A percentile compares a stretch with the other conserved stretches of the same genome.
Conservation (phyloP, 345 rosid genomes). For the Gynandropsis gynandra region DNA sequence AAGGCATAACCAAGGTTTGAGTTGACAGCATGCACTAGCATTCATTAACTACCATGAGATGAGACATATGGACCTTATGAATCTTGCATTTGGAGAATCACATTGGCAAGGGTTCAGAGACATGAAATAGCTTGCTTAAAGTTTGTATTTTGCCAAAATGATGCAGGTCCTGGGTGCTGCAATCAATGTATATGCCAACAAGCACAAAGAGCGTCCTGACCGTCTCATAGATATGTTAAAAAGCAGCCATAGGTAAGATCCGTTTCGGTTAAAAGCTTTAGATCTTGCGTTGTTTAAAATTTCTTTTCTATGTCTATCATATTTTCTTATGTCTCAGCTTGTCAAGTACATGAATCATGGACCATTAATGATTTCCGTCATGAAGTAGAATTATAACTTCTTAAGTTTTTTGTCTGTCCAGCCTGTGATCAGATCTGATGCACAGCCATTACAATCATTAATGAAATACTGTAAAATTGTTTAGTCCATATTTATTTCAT, state of each 20-base stretch:
- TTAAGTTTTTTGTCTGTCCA: no score
- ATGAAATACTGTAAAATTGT: no score
- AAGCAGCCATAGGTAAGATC: slow-evolving; percentile 83
- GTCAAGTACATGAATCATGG: no score
- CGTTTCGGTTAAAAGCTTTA: neutral
- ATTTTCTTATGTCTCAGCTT: no score
- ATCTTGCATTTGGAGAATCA: neutral
- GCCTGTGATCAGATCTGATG: no score
- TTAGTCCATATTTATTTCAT: no score
- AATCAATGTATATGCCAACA: slow-evolving; percentile 87
- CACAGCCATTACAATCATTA: no score
- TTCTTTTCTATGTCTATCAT: neutral
- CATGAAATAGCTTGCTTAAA: slow-evolving; percentile 11
- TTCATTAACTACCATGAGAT: neutral
- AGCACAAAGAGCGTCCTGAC: slow-evolving; percentile 95
- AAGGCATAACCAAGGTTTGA: neutral
- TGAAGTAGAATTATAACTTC: no score
- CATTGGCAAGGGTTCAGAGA: neutral
- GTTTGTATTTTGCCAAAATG: slow-evolving; percentile 15
- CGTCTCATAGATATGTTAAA: slow-evolving; percentile 95
- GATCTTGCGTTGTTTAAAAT: neutral
- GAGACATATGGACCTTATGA: neutral
- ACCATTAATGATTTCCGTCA: no score
- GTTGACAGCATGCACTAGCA: neutral
- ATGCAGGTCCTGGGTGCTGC: slow-evolving; percentile 91